These are phyloP conservation scores for Podospora sp. DNA, from an alignment of 495 filamentous ascomycete species.

Conservation along the genomic window DNA sequence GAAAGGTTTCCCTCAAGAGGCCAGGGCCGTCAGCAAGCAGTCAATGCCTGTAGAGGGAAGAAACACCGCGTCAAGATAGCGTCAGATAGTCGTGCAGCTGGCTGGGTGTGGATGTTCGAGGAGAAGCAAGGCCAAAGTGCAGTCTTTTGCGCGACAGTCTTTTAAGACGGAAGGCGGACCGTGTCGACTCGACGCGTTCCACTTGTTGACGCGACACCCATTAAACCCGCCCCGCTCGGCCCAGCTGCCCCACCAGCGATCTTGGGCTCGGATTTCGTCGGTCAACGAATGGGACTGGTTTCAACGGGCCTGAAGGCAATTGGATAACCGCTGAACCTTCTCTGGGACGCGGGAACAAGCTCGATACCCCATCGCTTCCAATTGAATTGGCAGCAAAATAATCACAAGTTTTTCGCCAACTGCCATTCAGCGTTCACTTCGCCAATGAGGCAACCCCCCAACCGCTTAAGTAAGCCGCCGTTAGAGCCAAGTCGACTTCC, in stretches of 20 bases:
- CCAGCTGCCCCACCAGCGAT: slow-evolving; percentile 13
- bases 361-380: background rate
- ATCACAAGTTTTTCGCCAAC: background rate
- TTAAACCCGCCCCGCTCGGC: slow-evolving; percentile 21
- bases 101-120: slow-evolving; percentile 18
- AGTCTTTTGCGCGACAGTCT: slow-evolving; percentile 23
- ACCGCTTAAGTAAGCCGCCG: slow-evolving; percentile 6
- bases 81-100: background rate
- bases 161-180: slow-evolving; percentile 23
- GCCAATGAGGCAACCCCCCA: background rate
- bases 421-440: background rate
- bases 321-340: background rate
- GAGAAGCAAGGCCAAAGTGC: slow-evolving; percentile 9
- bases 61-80: background rate
- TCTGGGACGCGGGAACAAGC: background rate
- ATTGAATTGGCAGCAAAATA: background rate
- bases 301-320: background rate
- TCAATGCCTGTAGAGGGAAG: slow-evolving; percentile 13
- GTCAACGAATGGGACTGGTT: slow-evolving; percentile 9
- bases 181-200: slow-evolving; percentile 25
- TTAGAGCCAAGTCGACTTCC: background rate
- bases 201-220: slow-evolving; percentile 16
- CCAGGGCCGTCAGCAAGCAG: slow-evolving; percentile 15
- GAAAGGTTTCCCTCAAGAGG: slow-evolving; percentile 5
- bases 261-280: slow-evolving; percentile 8